Base-by-base conservation (phyloP, 345 rosid species). In the Aethionema arabicum region DNA sequence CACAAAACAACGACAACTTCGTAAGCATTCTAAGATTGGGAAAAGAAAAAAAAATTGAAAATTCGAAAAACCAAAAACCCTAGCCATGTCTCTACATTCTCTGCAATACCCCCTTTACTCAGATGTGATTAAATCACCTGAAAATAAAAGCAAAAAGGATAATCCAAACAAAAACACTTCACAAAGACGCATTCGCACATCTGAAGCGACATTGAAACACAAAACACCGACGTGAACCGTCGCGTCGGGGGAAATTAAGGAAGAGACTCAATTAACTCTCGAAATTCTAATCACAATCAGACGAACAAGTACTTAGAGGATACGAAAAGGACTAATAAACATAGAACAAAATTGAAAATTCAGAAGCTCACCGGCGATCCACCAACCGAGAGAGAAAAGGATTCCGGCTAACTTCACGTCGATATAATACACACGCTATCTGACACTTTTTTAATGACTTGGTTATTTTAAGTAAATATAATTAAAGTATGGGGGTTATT, bases 31-130 rank as follows among this genome's bases (percentile, higher is more conserved):
- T 12, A 62, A 29, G 40, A 48, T 21, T 62, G 3, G 35, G 46
- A 39, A 8, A 12, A 12, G 13, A 11, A 27, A 8, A 14, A 30
- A 7, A 3, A 41, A 10, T 9, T 29, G 27, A 8, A 42, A 67
- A 56, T 43, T 15, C 7, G 21, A 29, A 6, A 47, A n/a, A 32
- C 8, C 41, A 51, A 52, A 59, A 72, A 45, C 70, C 66, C 70
- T 58, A 59, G 33, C 6, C 12, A 51, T 57, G 33, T 29, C 41
- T 56, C 47, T 16, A 46, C 27, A 56, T 49, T 56, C 50, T 48
- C 63, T 48, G 29, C 46, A 41, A 7, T 10, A 56, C 35, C 38
- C 4, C 2, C 11, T 31, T 0, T 3, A 35, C 46, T 33, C 52
- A 47, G 68, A 70, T 43, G 38, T 58, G 37, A 64, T 30, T 47